These are phyloP conservation scores for Dryas alaskensis DNA, from an alignment of 306 rosid genomes.

Conservation along the genomic window DNA sequence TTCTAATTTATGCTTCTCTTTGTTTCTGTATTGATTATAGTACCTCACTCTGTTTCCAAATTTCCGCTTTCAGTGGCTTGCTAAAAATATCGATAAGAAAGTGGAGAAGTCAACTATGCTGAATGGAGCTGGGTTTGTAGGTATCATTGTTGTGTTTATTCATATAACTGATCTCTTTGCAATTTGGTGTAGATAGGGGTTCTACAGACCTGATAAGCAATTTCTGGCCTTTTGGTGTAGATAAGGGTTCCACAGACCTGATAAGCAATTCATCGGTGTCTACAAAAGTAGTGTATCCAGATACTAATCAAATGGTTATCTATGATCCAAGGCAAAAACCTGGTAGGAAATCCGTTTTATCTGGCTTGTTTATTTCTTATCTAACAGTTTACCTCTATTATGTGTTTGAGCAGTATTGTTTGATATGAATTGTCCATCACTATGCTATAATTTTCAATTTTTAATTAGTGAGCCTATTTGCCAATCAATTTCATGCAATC, in stretches of 20 bases:
- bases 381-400: not conserved
- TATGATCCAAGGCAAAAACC: slow-evolving; percentile 85
- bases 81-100: slow-evolving; percentile 58
- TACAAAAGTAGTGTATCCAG: slow-evolving; percentile 66
- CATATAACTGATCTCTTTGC: slow-evolving; percentile 19
- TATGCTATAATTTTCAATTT: not conserved
- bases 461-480: not conserved
- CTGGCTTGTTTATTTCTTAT: not conserved
- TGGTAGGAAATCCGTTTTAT: slow-evolving; percentile 38
- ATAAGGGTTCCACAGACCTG: slow-evolving; percentile 41
- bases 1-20: not conserved
- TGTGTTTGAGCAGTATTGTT: not conserved
- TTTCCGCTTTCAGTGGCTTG: slow-evolving; percentile 64
- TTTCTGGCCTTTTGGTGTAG: slow-evolving; percentile 39
- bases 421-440: not conserved
- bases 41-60: slow-evolving; percentile 10
- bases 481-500: not conserved
- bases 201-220: slow-evolving; percentile 35
- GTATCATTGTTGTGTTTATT: slow-evolving; percentile 38
- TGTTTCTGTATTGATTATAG: slow-evolving; percentile 19
- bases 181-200: slow-evolving; percentile 49
- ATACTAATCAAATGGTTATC: slow-evolving; percentile 75
- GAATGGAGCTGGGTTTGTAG: slow-evolving; percentile 51
- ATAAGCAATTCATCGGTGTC: slow-evolving; percentile 43
- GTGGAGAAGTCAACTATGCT: slow-evolving; percentile 45